Conservation (phyloP, 176 grass and related monocot species). For the Typha latifolia region DNA sequence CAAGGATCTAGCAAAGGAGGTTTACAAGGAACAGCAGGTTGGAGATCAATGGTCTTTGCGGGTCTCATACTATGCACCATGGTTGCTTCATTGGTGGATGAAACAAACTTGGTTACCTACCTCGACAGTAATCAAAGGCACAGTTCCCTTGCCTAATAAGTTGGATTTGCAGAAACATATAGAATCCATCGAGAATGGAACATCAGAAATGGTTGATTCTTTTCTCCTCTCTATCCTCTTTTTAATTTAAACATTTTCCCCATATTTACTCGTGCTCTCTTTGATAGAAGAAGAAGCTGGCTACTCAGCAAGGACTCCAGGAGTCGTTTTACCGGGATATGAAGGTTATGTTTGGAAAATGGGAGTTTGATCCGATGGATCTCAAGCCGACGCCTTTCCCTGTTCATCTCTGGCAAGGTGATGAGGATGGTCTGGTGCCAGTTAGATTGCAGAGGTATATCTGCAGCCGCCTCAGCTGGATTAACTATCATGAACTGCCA, state of each 20-base stretch:
- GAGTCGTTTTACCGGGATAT: slow-evolving; percentile 92
- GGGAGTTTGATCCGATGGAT: slow-evolving; percentile 88
- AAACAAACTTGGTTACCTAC: slow-evolving; percentile 55
- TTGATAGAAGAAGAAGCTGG: slow-evolving; percentile 30
- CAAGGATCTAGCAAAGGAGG: slow-evolving; percentile 18
- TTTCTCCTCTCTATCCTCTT: background rate
- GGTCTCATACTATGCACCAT: slow-evolving; percentile 63
- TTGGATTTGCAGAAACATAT: slow-evolving; percentile 55
- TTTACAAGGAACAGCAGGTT: slow-evolving; percentile 31
- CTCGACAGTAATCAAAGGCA: slow-evolving; percentile 62
- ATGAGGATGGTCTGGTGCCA: slow-evolving; percentile 85
- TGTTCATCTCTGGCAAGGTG: slow-evolving; percentile 85
- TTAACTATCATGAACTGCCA: slow-evolving; percentile 66
- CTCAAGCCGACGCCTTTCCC: slow-evolving; percentile 50
- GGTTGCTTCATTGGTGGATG: slow-evolving; percentile 92
- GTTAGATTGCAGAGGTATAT: slow-evolving; percentile 74
- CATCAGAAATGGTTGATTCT: slow-evolving; percentile 40
- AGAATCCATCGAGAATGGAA: slow-evolving; percentile 22
- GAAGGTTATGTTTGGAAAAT: slow-evolving; percentile 87
- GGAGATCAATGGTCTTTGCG: slow-evolving; percentile 65
- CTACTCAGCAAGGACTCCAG: slow-evolving; percentile 62
- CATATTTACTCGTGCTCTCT: background rate
- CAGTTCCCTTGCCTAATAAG: slow-evolving; percentile 39
- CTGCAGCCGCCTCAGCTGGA: slow-evolving; percentile 53
- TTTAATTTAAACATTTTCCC: background rate